Evolutionary conservation across 2,329 filamentous ascomycete species (phyloP).

Genomic region (Podosphaera leucotricha): DNA sequence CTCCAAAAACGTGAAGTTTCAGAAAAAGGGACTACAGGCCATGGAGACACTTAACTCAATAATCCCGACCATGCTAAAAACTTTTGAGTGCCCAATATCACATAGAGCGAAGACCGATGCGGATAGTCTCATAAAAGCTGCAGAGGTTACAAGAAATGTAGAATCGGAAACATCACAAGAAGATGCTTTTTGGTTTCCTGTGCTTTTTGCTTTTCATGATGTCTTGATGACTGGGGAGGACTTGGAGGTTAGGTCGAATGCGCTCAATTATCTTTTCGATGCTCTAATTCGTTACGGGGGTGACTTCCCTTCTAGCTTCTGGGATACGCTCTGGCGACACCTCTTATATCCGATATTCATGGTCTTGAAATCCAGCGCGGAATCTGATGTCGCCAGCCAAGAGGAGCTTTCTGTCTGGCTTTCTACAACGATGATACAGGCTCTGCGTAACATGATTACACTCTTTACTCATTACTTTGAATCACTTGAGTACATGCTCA

Average conservation of each 20-base stretch:
- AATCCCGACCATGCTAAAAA: slow-evolving; percentile 83
- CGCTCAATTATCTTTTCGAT: slow-evolving; percentile 91
- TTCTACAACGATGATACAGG: slow-evolving; percentile 98
- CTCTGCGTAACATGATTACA: slow-evolving; percentile 91
- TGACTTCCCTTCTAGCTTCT: slow-evolving; percentile 82
- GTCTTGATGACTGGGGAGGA: slow-evolving; percentile 98
- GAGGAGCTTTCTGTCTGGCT: slow-evolving; percentile 97
- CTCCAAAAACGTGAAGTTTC: slow-evolving; percentile 94
- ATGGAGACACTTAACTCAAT: slow-evolving; percentile 88
- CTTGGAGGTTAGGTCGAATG: slow-evolving; percentile 74
- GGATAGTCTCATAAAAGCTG: slow-evolving; percentile 14
- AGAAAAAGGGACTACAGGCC: slow-evolving; percentile 92
- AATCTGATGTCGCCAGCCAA: slow-evolving; percentile 80
- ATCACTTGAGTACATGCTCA: slow-evolving; percentile 88
- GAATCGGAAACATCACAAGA: slow-evolving; percentile 69
- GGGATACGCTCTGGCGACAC: slow-evolving; percentile 96
- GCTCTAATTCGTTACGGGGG: slow-evolving; percentile 74
- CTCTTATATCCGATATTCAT: slow-evolving; percentile 96
- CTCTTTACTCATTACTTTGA: slow-evolving; percentile 98
- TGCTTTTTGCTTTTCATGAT: slow-evolving; percentile 95
- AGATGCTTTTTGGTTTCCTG: slow-evolving; percentile 96
- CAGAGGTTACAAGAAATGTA: slow-evolving; percentile 26
- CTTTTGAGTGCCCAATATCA: slow-evolving; percentile 81
- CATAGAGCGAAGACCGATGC: slow-evolving; percentile 25
- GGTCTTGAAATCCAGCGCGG: slow-evolving; percentile 83